Conservation (phyloP, 768 basidiomycete genomes). For the Mycena haematopus region DNA sequence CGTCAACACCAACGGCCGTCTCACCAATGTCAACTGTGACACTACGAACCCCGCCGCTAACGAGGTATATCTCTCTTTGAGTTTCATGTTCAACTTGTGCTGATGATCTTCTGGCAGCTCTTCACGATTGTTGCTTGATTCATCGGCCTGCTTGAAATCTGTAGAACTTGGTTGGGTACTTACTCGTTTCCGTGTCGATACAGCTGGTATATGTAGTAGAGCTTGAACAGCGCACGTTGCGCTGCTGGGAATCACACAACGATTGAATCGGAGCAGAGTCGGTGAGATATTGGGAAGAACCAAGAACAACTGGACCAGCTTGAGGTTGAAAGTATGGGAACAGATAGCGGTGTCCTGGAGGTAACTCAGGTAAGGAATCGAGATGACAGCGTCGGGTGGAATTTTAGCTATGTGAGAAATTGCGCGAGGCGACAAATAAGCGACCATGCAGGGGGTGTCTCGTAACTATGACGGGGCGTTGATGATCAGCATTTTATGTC, state of each 20-base stretch:
- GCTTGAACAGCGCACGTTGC: conserved; percentile 10
- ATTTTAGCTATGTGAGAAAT: too few species aligned
- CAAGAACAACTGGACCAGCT: too few species aligned
- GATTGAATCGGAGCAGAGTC: not conserved
- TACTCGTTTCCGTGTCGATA: not conserved
- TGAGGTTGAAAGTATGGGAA: too few species aligned
- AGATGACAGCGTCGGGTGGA: too few species aligned
- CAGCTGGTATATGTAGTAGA: not conserved
- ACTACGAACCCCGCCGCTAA: conserved; percentile 14
- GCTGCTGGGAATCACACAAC: conserved; percentile 21
- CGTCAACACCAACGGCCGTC: conserved; percentile 24
- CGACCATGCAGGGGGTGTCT: not conserved
- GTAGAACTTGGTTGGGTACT: not conserved
- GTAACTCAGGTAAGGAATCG: too few species aligned
- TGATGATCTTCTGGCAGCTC: conserved; percentile 14
- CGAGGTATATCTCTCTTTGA: conserved; percentile 8
- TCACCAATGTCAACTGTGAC: conserved; percentile 21
- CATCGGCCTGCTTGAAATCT: too few species aligned
- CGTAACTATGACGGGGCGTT: not conserved
- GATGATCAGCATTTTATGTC: conserved; percentile 1
- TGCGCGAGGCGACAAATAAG: too few species aligned
- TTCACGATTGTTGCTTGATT: conserved; percentile 28
- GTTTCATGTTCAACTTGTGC: not conserved
- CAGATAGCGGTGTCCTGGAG: too few species aligned
- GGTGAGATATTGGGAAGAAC: too few species aligned